These are phyloP conservation scores for Buddleja alternifolia DNA, from an alignment of 257 asterid species.

Conservation along the genomic window DNA sequence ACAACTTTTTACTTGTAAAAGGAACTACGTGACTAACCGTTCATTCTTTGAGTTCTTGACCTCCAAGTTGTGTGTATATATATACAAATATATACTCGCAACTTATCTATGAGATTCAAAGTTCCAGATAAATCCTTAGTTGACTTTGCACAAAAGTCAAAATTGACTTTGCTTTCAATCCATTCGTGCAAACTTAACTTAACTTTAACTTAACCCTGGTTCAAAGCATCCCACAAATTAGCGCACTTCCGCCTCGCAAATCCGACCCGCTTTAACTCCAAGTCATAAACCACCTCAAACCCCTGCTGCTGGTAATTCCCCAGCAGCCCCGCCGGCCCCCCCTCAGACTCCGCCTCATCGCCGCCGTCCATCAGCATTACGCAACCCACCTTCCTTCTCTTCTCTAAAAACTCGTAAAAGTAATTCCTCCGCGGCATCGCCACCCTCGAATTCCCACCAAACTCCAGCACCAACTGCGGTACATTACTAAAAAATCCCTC, in stretches of 20 bases:
- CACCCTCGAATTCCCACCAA: constrained; percentile 80
- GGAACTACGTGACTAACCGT: too few species aligned
- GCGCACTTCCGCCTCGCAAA: constrained; percentile 84
- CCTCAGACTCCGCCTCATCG: constrained; percentile 62
- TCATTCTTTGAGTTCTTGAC: too few species aligned
- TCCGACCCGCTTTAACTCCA: constrained; percentile 74
- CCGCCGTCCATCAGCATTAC: constrained; percentile 91
- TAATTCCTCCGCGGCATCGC: constrained; percentile 81
- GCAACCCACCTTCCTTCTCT: constrained; percentile 66
- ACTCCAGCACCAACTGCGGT: constrained; percentile 63
- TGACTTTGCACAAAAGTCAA: too few species aligned
- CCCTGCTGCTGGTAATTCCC: constrained; percentile 99
- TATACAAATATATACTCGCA: too few species aligned
- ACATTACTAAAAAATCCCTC: constrained; percentile 24
- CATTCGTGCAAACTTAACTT: constrained; percentile 28
- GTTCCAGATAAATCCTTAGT: too few species aligned
- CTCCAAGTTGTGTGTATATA: too few species aligned
- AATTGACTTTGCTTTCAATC: neutral
- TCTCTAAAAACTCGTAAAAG: constrained; percentile 66
- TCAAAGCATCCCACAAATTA: constrained; percentile 78
- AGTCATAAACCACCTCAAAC: constrained; percentile 92
- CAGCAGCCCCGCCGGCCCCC: constrained; percentile 92
- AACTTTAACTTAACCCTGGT: constrained; percentile 41
- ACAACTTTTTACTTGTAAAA: too few species aligned
- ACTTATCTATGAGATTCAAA: too few species aligned